A percentile compares a stretch with the other conserved stretches of the same genome.
phyloP scores from a whole-genome alignment of 2,329 filamentous ascomycete genomes.

The Stagonosporopsis vannaccii region DNA sequence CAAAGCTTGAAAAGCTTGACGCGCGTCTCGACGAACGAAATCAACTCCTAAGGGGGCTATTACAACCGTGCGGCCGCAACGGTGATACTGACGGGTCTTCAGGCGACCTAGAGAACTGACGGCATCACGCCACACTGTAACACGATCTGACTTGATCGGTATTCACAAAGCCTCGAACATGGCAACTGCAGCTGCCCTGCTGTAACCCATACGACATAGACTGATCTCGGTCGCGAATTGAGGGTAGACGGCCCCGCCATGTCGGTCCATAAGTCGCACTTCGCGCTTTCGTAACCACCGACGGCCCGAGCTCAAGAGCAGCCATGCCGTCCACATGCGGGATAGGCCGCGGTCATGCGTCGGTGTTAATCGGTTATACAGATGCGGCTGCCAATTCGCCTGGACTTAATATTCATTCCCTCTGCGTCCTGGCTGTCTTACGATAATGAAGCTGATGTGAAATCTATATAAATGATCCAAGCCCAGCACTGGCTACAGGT shows the following conservation, averaged over 20 bases:
- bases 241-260: not conserved
- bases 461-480: not conserved
- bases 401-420: not conserved
- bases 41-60: not conserved
- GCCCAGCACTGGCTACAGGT: not conserved
- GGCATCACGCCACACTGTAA: not conserved
- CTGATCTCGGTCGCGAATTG: not conserved
- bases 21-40: not conserved
- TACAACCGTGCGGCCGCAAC: slow-evolving; percentile 4
- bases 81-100: not conserved
- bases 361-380: slow-evolving; percentile 20
- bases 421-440: not conserved
- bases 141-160: not conserved
- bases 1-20: slow-evolving; percentile 3
- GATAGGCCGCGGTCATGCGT: not conserved
- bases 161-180: not conserved
- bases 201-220: not conserved
- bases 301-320: slow-evolving; percentile 16
- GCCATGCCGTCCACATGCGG: slow-evolving; percentile 7
- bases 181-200: not conserved
- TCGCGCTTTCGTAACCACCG: slow-evolving; percentile 27
- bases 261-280: not conserved
- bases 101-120: not conserved
- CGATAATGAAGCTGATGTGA: not conserved
- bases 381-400: not conserved